Conservation (phyloP, 352 stramenopile genomes). For the Phytopythium litorale region DNA sequence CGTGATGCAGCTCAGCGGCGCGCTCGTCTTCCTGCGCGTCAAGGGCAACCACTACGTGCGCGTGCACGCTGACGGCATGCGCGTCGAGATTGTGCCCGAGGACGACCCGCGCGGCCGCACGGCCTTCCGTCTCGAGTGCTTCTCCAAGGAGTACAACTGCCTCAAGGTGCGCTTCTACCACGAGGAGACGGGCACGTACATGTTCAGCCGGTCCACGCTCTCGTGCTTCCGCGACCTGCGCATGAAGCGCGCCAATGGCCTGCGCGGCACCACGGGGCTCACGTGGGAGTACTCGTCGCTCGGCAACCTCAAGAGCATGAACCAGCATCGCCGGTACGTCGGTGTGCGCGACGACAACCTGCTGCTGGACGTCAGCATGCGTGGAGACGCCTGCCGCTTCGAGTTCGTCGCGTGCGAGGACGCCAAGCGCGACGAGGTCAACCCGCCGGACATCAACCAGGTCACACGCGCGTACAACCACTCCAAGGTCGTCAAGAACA, state of each 20-base stretch:
- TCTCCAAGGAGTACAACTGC: constrained; percentile 82
- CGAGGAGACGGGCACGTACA: constrained; percentile 60
- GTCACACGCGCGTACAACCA: constrained; percentile 78
- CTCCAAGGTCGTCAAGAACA: constrained; percentile 51
- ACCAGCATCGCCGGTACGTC: constrained; percentile 85
- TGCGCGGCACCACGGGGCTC: constrained; percentile 62
- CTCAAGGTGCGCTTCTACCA: constrained; percentile 83
- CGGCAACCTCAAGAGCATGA: constrained; percentile 85
- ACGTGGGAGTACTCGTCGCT: constrained; percentile 83
- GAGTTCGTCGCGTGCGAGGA: constrained; percentile 73
- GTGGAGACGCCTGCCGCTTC: constrained; percentile 68
- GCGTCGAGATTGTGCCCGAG: constrained; percentile 50
- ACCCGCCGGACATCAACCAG: constrained; percentile 65
- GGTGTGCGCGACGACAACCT: constrained; percentile 66
- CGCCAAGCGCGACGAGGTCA: constrained; percentile 15
- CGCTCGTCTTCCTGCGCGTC: constrained; percentile 65
- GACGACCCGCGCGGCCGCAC: constrained; percentile 44
- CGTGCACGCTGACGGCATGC: constrained; percentile 35
- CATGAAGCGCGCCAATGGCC: constrained; percentile 61
- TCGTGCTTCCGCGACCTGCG: constrained; percentile 82
- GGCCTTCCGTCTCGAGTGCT: constrained; percentile 71
- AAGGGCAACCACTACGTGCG: constrained; percentile 65
- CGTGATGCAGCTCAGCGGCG: constrained; percentile 56
- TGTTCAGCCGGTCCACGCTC: constrained; percentile 84
- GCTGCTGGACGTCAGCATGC: constrained; percentile 83